phyloP scores from a whole-genome alignment of 495 filamentous ascomycete species.

The Halenospora varia region DNA sequence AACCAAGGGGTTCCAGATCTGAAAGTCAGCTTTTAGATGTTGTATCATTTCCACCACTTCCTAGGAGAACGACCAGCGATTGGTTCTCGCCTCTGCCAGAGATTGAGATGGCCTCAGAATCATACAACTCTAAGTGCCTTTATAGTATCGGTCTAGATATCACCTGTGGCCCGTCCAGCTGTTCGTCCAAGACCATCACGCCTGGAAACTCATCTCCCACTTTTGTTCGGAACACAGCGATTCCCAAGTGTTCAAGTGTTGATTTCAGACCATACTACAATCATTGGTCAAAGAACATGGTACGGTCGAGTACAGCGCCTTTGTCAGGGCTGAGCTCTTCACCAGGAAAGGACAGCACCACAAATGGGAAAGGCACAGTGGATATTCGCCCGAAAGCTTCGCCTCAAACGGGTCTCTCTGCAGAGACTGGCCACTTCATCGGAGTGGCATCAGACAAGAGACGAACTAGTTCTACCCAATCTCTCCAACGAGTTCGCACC shows the following conservation, averaged over 20 bases:
- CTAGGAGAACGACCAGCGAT: constrained; percentile 11
- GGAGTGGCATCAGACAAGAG: background rate
- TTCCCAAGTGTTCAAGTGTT: background rate
- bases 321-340: background rate
- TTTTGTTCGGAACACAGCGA: background rate
- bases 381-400: constrained; percentile 9
- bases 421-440: constrained; percentile 4
- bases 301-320: background rate
- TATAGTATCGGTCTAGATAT: constrained; percentile 15
- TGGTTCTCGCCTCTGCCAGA: constrained; percentile 21
- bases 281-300: background rate
- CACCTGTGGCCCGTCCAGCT: background rate
- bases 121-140: background rate
- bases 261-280: background rate
- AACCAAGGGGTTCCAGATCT: background rate
- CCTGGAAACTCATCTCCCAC: background rate
- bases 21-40: constrained; percentile 12
- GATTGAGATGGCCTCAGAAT: constrained; percentile 6
- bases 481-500: constrained; percentile 5
- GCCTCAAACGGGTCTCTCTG: constrained; percentile 2
- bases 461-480: background rate
- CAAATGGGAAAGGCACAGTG: background rate
- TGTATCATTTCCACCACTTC: constrained; percentile 18
- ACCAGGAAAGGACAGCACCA: too few species aligned
- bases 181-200: background rate